Conservation (phyloP, 208 protist species). For the Wallacemonas collosoma region DNA sequence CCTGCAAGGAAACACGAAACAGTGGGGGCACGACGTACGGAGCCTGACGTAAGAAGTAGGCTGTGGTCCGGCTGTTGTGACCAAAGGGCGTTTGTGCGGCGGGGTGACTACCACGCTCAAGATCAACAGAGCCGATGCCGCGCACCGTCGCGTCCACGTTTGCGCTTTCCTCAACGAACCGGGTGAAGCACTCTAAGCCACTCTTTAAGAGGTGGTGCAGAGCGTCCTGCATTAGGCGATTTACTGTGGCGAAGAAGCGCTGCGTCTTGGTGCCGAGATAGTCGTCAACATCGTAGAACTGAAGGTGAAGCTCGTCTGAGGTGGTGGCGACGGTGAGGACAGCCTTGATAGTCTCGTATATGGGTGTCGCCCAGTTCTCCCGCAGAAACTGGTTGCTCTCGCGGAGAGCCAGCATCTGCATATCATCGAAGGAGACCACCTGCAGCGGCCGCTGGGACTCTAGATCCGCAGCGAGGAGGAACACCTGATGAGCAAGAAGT, state of each 20-base stretch:
- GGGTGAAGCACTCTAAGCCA: conserved; percentile 74
- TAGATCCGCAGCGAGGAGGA: conserved; percentile 55
- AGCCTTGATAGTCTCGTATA: conserved; percentile 55
- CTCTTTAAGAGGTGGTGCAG: conserved; percentile 72
- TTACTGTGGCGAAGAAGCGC: conserved; percentile 88
- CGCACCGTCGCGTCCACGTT: conserved; percentile 58
- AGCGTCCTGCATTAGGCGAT: conserved; percentile 94
- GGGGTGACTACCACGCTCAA: conserved; percentile 35
- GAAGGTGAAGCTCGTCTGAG: conserved; percentile 69
- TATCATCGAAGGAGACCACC: conserved; percentile 90
- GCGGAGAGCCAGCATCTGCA: conserved; percentile 69
- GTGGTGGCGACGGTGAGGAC: conserved; percentile 31
- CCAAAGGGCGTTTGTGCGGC: conserved; percentile 48
- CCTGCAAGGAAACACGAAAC: conserved; percentile 55
- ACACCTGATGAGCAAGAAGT: conserved; percentile 71
- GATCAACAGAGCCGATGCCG: conserved; percentile 57
- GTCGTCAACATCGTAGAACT: conserved; percentile 80
- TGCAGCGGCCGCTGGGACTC: conserved; percentile 59
- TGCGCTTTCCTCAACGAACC: conserved; percentile 78
- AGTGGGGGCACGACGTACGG: conserved; percentile 59
- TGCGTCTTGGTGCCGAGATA: conserved; percentile 95
- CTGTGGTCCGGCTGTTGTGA: conserved; percentile 37
- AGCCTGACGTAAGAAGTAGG: conserved; percentile 32
- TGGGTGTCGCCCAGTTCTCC: conserved; percentile 75
- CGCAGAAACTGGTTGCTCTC: conserved; percentile 73